Base-by-base conservation (phyloP, 2,329 filamentous ascomycete genomes). In the Ceratocystis lukuohia region DNA sequence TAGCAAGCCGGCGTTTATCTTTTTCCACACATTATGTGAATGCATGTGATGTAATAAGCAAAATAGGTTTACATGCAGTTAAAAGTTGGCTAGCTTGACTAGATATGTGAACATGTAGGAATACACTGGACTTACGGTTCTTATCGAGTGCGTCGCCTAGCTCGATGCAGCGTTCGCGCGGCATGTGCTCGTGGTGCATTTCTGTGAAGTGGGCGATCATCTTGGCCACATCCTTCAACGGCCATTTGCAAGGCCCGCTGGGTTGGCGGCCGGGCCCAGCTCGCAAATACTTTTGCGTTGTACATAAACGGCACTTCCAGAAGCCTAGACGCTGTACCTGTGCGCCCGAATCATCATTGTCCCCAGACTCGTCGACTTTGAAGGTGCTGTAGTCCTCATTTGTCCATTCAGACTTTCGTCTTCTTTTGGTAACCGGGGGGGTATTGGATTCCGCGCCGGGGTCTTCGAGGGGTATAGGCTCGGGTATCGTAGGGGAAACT, bases 291-390 rank as follows among this genome's bases (percentile, higher is more conserved):
- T 79, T 80, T 45, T 74, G 71, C 0, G 77, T 74, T 2, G 72
- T 74, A 71, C 78, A 80, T 1, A 80, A 74, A 0, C 75, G 76
- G 69, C 78, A 80, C 68, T 76, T 76, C 78, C 78, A 80, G 70
- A 75, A 76, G 20, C 78, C 78, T n/a, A 79, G 72, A 1, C 78
- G 77, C 69, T 76, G 75, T 8, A 77, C 70, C 1, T 70, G 71
- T 22, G 67, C 72, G 62, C 28, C 64, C 6, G 45, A 48, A 65
- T 64, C 64, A 46, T 57, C 63, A 53, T 68, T 67, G 5, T 68
- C 61, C 33, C 62, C 69, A 5, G 63, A 67, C 22, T 65, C 65
- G 46, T 70, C 66, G n/a, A 69, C 66, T 45, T 69, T 61, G 61
- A 68, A 67, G 6, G 53, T 61, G 15, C 22, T 41, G 46, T 30